A percentile compares a stretch with the other conserved stretches of the same genome.
Conservation (phyloP, 2,329 filamentous ascomycete species). For the Purpureocillium lavendulum region DNA sequence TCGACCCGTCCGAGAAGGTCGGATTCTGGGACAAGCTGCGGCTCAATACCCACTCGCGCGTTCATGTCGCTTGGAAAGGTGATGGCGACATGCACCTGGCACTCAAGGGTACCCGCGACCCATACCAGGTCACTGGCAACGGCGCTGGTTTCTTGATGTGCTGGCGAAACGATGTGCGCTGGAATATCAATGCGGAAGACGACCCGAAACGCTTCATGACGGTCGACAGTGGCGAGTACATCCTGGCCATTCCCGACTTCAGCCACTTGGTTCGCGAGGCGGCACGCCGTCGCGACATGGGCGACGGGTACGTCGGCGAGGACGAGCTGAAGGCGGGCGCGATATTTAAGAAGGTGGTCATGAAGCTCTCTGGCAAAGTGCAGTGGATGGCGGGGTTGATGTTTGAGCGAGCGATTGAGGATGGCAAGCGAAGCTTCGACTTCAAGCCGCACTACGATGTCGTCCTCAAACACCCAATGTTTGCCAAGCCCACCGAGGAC, state of each 20-base stretch:
- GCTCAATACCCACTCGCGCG: conserved; percentile 84
- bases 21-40: conserved; percentile 99
- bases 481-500: conserved; percentile 52
- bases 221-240: conserved; percentile 90
- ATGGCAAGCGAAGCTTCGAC: conserved; percentile 69
- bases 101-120: conserved; percentile 85
- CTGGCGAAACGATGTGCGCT: conserved; percentile 89
- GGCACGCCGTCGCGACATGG: conserved; percentile 38
- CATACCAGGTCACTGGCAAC: conserved; percentile 85
- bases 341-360: conserved; percentile 95
- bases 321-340: conserved; percentile 64
- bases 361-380: conserved; percentile 96
- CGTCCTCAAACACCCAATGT: conserved; percentile 71
- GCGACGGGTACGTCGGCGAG: conserved; percentile 52
- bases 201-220: conserved; percentile 92
- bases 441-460: conserved; percentile 93
- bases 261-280: conserved; percentile 75
- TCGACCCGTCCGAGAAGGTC: conserved; percentile 87
- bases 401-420: conserved; percentile 75
- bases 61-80: conserved; percentile 85
- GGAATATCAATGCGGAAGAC: conserved; percentile 75
- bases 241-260: conserved; percentile 90
- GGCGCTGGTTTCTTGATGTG: conserved; percentile 97
- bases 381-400: conserved; percentile 86
- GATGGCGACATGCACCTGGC: conserved; percentile 93